Conservation (phyloP, 108 stramenopile genomes). For the Cyclotella sp. region DNA sequence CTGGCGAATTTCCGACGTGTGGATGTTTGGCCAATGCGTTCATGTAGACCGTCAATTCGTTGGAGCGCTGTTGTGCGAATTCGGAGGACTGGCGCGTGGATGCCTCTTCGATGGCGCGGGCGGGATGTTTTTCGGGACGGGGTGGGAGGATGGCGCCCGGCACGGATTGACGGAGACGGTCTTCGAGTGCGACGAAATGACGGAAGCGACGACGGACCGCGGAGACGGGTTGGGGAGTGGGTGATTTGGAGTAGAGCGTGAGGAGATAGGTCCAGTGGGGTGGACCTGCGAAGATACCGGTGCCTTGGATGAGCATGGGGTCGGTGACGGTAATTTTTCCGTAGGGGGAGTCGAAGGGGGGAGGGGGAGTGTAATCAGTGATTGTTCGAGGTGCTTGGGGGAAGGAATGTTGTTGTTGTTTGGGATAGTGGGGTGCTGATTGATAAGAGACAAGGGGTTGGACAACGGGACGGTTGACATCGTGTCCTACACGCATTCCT, state of each 20-base stretch:
- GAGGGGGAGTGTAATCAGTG: conserved; percentile 19
- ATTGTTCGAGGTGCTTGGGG: conserved; percentile 2
- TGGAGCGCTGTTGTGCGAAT: conserved; percentile 76
- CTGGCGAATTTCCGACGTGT: conserved; percentile 55
- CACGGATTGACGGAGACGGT: conserved; percentile 69
- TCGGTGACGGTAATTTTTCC: conserved; percentile 62
- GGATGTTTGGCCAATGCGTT: conserved; percentile 74
- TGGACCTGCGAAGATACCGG: conserved; percentile 60
- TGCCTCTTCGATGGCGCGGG: conserved; percentile 89
- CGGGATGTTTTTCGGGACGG: conserved; percentile 86
- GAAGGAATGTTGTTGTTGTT: conserved; percentile 9
- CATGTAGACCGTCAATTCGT: conserved; percentile 73
- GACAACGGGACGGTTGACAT: conserved; percentile 42
- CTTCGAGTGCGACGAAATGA: conserved; percentile 86
- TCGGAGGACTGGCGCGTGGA: conserved; percentile 77
- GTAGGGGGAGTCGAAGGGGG: conserved; percentile 61
- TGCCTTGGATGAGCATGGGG: conserved; percentile 73
- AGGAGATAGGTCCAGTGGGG: conserved; percentile 87
- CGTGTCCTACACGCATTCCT: conserved; percentile 49
- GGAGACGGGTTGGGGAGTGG: conserved; percentile 51
- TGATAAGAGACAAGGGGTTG: conserved; percentile 33
- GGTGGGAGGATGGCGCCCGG: conserved; percentile 86
- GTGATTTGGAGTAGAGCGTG: conserved; percentile 50
- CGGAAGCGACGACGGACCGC: conserved; percentile 86
- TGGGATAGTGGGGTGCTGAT: conserved; percentile 13